Conservation (phyloP, 2,329 filamentous ascomycete genomes). For the Fusarium sulawesiense region DNA sequence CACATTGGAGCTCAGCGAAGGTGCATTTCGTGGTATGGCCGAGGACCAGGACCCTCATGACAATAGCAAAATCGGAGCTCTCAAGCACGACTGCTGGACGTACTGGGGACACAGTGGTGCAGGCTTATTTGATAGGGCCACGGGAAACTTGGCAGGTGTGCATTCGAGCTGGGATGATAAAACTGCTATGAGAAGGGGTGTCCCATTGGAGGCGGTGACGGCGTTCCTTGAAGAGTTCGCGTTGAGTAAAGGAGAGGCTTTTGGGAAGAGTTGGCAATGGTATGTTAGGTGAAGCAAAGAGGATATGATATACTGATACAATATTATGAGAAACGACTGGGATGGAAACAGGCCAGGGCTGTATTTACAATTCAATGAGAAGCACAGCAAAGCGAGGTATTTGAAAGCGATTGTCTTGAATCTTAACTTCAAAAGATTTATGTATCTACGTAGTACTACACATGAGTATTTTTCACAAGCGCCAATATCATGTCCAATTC, state of each 20-base stretch:
- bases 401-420: neutral
- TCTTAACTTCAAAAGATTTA: constrained; percentile 21
- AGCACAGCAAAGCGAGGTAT: too few relatives aligned
- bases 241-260: constrained; percentile 1
- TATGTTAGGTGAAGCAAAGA: constrained; percentile 16
- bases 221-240: constrained; percentile 51
- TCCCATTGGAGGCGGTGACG: constrained; percentile 57
- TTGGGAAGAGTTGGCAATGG: constrained; percentile 27
- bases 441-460: constrained; percentile 25
- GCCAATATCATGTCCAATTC: constrained; percentile 29
- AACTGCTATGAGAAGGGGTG: constrained; percentile 62
- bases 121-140: constrained; percentile 55
- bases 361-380: neutral
- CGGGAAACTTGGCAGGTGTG: constrained; percentile 58
- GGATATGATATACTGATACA: neutral
- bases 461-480: constrained; percentile 23
- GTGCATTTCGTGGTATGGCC: constrained; percentile 55
- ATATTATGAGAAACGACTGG: neutral
- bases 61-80: constrained; percentile 62
- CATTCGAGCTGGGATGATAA: constrained; percentile 67
- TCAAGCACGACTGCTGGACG: constrained; percentile 67
- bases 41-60: constrained; percentile 58
- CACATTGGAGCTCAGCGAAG: constrained; percentile 59
- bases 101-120: constrained; percentile 68
- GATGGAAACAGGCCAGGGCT: neutral